phyloP scores from a whole-genome alignment of 2,329 filamentous ascomycete genomes.

The Zymoseptoria passerinii region DNA sequence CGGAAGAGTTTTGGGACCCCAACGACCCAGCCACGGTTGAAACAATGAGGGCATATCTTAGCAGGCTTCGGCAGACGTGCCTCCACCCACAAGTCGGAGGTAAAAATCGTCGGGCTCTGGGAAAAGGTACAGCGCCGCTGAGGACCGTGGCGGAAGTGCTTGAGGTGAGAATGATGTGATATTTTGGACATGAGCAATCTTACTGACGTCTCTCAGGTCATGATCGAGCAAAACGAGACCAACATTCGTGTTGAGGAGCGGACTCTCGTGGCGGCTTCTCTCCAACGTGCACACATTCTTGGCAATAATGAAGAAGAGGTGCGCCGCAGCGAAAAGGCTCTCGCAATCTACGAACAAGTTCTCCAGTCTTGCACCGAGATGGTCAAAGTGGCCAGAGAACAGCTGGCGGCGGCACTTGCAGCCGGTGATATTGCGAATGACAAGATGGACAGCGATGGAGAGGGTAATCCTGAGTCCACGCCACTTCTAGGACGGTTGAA shows the following conservation, averaged over 20 bases:
- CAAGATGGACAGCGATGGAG: constrained; percentile 29
- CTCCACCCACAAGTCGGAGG: constrained; percentile 76
- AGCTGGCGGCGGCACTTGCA: constrained; percentile 46
- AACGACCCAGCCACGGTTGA: constrained; percentile 51
- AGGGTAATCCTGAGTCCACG: constrained; percentile 25
- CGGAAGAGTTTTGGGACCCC: constrained; percentile 55
- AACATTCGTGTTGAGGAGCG: constrained; percentile 61
- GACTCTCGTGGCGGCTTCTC: constrained; percentile 54
- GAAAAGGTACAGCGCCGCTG: constrained; percentile 56
- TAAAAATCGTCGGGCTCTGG: constrained; percentile 56
- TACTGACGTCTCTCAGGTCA: constrained; percentile 37
- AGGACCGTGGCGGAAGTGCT: constrained; percentile 80
- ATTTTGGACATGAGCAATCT: neutral
- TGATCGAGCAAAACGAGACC: constrained; percentile 79
- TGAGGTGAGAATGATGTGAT: constrained; percentile 38
- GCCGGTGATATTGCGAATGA: constrained; percentile 6
- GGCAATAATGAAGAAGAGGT: constrained; percentile 60
- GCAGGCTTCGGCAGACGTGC: constrained; percentile 69
- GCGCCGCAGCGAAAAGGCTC: constrained; percentile 52
- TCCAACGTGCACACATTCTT: constrained; percentile 67
- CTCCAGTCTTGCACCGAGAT: constrained; percentile 36
- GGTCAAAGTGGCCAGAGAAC: constrained; percentile 56
- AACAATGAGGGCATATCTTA: constrained; percentile 71
- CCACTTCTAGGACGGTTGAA: constrained; percentile 32
- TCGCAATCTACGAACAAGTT: constrained; percentile 58